phyloP scores from a whole-genome alignment of 768 basidiomycete genomes.

The Hortiboletus flavorubellus region DNA sequence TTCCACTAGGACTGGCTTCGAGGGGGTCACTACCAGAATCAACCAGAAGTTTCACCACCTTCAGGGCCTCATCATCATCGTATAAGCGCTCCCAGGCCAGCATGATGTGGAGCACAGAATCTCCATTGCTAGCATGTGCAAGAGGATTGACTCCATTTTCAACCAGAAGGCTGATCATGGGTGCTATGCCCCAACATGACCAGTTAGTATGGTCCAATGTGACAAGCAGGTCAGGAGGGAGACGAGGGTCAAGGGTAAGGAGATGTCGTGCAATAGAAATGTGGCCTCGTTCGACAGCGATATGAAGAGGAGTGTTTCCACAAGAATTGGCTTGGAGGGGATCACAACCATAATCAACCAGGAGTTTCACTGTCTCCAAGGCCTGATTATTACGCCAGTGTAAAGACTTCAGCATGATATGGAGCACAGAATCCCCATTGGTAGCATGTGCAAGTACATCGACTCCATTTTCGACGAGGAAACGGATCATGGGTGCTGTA shows the following conservation, averaged over 20 bases:
- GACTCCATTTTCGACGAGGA: background rate
- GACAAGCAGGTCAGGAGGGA: background rate
- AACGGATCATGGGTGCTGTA: background rate
- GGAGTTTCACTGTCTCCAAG: background rate
- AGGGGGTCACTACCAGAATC: background rate
- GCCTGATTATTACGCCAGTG: background rate
- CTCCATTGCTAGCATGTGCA: background rate
- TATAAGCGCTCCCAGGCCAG: too few relatives aligned
- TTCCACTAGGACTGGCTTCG: background rate
- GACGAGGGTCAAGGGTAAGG: background rate
- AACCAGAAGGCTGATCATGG: too few relatives aligned
- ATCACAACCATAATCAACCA: background rate
- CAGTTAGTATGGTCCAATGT: too few relatives aligned
- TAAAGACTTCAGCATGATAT: background rate
- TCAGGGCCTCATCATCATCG: background rate
- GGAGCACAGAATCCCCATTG: background rate
- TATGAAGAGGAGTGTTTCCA: background rate
- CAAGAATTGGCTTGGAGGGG: background rate
- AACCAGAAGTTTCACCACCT: background rate
- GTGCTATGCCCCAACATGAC: too few relatives aligned
- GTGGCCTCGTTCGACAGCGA: background rate
- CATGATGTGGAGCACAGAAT: background rate
- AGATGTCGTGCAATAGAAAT: background rate
- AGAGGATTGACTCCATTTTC: background rate
- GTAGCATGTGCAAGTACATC: background rate